Evolutionary conservation across 768 basidiomycete genomes (phyloP).

Genomic region (Dioszegia hungarica): DNA sequence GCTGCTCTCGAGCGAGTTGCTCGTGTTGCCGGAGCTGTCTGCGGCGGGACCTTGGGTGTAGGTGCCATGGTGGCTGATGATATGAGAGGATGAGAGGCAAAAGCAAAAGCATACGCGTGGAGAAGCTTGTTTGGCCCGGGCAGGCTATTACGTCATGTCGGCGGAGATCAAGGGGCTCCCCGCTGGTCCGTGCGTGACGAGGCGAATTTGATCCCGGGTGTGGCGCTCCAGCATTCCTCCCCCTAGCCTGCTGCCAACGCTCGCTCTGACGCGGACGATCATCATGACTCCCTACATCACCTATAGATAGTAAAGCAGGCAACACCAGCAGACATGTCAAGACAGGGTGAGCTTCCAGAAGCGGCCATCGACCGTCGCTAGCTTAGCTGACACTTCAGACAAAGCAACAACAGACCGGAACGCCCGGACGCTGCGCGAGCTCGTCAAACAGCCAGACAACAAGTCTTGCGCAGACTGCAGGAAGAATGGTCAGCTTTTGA

Average conservation of each 20-base stretch:
- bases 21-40: conserved; percentile 12
- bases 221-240: no score
- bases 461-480: conserved; percentile 96
- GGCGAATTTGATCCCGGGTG: no score
- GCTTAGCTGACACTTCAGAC: conserved; percentile 52
- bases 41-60: not conserved
- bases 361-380: not conserved
- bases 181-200: no score
- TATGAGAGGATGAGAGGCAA: not conserved
- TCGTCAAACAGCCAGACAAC: conserved; percentile 85
- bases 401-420: conserved; percentile 78
- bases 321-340: not conserved
- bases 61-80: not conserved
- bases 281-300: no score
- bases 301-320: not conserved
- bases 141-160: no score
- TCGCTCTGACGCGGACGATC: no score
- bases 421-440: conserved; percentile 70
- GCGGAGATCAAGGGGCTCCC: no score
- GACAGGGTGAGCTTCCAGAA: not conserved
- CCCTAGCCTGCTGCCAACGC: no score
- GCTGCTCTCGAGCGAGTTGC: conserved; percentile 27
- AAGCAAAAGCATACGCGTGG: no score
- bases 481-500: conserved; percentile 67
- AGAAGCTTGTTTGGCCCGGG: no score